phyloP scores from a whole-genome alignment of 345 rosid species.

The Salix arbutifolia region DNA sequence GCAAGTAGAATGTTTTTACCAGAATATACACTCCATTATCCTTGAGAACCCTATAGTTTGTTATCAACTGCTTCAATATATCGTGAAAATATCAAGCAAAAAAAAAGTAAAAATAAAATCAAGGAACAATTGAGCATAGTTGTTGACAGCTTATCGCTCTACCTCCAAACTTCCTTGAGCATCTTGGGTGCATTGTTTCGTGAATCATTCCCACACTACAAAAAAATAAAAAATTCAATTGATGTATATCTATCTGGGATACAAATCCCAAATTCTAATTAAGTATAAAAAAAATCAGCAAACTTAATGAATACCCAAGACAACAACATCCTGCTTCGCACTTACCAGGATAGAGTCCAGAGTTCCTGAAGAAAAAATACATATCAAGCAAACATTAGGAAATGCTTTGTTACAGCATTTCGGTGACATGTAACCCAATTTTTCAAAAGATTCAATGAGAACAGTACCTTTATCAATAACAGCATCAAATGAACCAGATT shows the following conservation, averaged over 20 bases:
- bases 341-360: slow-evolving; percentile 90
- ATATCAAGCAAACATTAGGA: slow-evolving; percentile 13
- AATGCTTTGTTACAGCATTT: not conserved
- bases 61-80: slow-evolving; percentile 90
- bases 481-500: slow-evolving; percentile 59
- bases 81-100: slow-evolving; percentile 64
- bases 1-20: slow-evolving; percentile 35
- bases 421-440: not conserved
- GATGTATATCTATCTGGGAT: not conserved
- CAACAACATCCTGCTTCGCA: not conserved
- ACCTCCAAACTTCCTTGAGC: slow-evolving; percentile 88
- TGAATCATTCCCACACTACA: slow-evolving; percentile 74
- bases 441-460: not conserved
- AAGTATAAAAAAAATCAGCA: slow-evolving; percentile 6
- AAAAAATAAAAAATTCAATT: not conserved
- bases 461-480: slow-evolving; percentile 76
- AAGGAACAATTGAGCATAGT: slow-evolving; percentile 1
- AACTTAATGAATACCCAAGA: not conserved
- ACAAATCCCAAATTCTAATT: not conserved
- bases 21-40: slow-evolving; percentile 81
- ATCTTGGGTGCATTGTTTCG: slow-evolving; percentile 60
- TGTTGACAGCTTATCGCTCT: slow-evolving; percentile 16
- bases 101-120: slow-evolving; percentile 27
- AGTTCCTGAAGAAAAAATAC: slow-evolving; percentile 51
- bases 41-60: slow-evolving; percentile 96